A percentile compares a stretch with the other conserved stretches of the same genome.
phyloP scores from a whole-genome alignment of 2,329 filamentous ascomycete genomes.

The Didymella glomerata region DNA sequence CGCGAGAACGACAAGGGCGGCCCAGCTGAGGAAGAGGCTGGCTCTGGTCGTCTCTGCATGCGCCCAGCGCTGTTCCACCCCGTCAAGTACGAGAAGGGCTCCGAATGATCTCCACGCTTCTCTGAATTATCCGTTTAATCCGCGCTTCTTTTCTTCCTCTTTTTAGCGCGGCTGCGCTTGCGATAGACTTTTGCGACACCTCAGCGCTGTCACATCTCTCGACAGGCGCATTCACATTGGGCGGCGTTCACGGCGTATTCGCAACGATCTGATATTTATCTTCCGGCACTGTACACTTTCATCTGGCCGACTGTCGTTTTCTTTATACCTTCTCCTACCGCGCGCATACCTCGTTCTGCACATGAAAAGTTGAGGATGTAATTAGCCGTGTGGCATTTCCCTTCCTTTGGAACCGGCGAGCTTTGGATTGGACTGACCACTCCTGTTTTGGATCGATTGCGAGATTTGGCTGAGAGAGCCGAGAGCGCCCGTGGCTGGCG shows the following conservation, averaged over 20 bases:
- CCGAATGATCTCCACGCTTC: conserved; percentile 38
- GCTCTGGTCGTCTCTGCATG: conserved; percentile 59
- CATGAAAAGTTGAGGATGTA: conserved; percentile 39
- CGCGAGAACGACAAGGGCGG: conserved; percentile 56
- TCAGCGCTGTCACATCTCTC: conserved; percentile 25
- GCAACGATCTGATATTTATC: conserved; percentile 18
- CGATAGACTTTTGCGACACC: conserved; percentile 37
- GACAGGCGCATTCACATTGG: conserved; percentile 37
- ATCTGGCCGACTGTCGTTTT: conserved; percentile 24
- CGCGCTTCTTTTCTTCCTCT: conserved; percentile 27
- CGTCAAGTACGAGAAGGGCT: conserved; percentile 58
- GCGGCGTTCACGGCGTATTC: conserved; percentile 46
- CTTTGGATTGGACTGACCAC: conserved; percentile 13
- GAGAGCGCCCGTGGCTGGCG: conserved; percentile 13
- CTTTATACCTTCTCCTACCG: conserved; percentile 23
- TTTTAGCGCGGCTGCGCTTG: conserved; percentile 31
- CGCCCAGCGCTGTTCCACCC: conserved; percentile 57
- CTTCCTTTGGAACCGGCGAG: conserved; percentile 11
- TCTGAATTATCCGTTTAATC: conserved; percentile 38
- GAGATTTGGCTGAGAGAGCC: conserved; percentile 5
- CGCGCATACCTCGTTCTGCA: conserved; percentile 33
- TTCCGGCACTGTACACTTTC: conserved; percentile 23
- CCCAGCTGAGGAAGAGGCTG: conserved; percentile 53
- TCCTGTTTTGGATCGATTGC: conserved; percentile 17
- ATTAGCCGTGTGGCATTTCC: conserved; percentile 32